A percentile compares a stretch with the other conserved stretches of the same genome.
Conservation (phyloP, 1,139 yeast species). For the Blastobotrys apis region DNA sequence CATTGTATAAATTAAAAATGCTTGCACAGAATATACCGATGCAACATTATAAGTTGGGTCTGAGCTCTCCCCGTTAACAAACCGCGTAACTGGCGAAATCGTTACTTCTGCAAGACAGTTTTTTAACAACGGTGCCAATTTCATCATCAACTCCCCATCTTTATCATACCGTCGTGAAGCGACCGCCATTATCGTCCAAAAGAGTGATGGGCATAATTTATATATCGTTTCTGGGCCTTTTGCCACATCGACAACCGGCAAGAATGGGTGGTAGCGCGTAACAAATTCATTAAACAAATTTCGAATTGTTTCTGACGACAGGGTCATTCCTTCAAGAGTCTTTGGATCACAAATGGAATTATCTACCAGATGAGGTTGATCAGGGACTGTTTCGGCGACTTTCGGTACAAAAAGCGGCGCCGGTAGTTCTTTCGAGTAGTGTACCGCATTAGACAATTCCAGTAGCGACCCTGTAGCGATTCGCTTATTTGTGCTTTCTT, state of each 20-base stretch:
- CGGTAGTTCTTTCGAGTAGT: conserved; percentile 17
- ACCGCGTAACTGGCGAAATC: conserved; percentile 83
- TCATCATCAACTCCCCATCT: conserved; percentile 42
- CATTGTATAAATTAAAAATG: conserved; percentile 76
- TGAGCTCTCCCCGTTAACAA: conserved; percentile 59
- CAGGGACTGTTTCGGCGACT: conserved; percentile 4
- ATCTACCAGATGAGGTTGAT: conserved; percentile 12
- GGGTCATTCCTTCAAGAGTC: conserved; percentile 58
- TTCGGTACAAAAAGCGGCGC: conserved; percentile 20
- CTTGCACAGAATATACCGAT: conserved; percentile 93
- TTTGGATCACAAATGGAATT: conserved; percentile 52
- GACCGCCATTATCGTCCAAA: conserved; percentile 90
- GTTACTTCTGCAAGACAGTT: conserved; percentile 80
- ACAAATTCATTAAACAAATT: conserved; percentile 70
- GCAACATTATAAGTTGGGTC: conserved; percentile 79
- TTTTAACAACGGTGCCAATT: conserved; percentile 65
- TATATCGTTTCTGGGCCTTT: conserved; percentile 81
- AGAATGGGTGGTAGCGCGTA: conserved; percentile 67
- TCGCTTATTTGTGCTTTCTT: conserved; percentile 18
- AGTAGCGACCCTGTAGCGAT: conserved; percentile 19
- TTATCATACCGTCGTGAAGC: conserved; percentile 59
- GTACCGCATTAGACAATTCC: conserved; percentile 16
- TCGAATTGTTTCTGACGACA: conserved; percentile 57
- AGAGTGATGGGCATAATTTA: conserved; percentile 75
- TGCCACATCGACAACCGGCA: conserved; percentile 80